Evolutionary conservation across 768 basidiomycete genomes (phyloP).

Genomic region (Tephrocybe sp.): DNA sequence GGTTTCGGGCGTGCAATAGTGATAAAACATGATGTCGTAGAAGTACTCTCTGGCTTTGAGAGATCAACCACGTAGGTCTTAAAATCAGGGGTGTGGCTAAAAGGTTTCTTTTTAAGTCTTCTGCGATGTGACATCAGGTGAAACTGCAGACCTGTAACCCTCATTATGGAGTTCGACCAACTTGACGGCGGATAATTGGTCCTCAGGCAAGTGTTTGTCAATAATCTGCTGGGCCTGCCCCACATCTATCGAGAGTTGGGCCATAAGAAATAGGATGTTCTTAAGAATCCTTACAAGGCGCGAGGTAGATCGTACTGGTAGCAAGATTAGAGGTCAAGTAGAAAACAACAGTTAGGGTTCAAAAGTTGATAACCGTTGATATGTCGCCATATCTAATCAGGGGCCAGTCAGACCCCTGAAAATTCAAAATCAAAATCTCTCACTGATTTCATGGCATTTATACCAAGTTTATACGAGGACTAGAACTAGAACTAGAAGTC

Average conservation of each 20-base stretch:
- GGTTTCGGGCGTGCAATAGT: conserved; percentile 23
- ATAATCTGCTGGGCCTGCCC: conserved; percentile 16
- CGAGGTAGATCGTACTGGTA: no score
- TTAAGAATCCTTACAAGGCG: no score
- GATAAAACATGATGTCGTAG: conserved; percentile 26
- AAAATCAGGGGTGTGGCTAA: conserved; percentile 17
- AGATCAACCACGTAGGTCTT: conserved; percentile 21
- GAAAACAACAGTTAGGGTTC: no score
- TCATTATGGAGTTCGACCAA: conserved; percentile 13
- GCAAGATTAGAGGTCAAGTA: no score
- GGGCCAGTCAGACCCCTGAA: no score
- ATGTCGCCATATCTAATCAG: no score
- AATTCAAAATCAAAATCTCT: no score
- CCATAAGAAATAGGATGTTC: not conserved
- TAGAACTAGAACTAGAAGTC: no score
- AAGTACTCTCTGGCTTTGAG: conserved; percentile 6
- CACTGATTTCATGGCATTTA: no score
- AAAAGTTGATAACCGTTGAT: not conserved
- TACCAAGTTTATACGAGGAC: no score
- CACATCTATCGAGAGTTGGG: conserved; percentile 10
- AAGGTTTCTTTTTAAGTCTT: not conserved
- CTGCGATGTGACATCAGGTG: not conserved
- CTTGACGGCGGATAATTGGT: conserved; percentile 11
- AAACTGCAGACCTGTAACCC: conserved; percentile 17
- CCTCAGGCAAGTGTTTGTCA: conserved; percentile 10